phyloP scores from a whole-genome alignment of 257 asterid species.

The Solanum virginianum region DNA sequence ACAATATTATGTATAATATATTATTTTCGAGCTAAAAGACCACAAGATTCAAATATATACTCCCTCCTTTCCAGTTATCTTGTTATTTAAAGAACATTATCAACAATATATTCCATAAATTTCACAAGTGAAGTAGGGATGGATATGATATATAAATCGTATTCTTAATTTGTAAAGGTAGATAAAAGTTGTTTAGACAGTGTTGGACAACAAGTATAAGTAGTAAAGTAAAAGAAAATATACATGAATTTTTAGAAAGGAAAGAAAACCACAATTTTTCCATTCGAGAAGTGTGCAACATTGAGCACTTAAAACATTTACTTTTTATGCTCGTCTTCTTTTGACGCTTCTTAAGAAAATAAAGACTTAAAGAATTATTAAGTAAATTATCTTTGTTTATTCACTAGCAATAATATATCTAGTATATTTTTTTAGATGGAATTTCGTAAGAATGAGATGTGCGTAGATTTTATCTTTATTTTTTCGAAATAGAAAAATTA shows the following conservation, averaged over 20 bases:
- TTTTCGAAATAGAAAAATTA: no score
- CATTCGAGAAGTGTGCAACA: neutral
- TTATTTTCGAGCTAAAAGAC: neutral
- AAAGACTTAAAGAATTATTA: no score
- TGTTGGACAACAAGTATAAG: neutral
- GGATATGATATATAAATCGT: neutral
- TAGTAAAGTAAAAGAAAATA: neutral
- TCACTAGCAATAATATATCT: no score
- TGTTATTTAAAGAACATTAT: neutral
- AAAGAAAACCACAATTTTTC: neutral
- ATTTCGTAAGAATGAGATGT: no score
- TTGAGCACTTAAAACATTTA: neutral
- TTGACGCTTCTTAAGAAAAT: no score
- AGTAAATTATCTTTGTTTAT: no score
- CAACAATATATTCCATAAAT: neutral
- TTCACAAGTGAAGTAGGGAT: rapidly evolving
- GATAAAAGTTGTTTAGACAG: neutral
- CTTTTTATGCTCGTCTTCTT: neutral
- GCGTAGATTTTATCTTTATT: no score
- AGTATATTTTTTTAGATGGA: no score
- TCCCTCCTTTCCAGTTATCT: neutral
- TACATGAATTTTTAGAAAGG: neutral
- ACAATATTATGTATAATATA: neutral
- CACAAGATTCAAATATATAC: neutral
- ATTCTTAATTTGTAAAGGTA: neutral